These are phyloP conservation scores for Cercophora newfieldiana DNA, from an alignment of 495 filamentous ascomycete genomes.

Conservation along the genomic window DNA sequence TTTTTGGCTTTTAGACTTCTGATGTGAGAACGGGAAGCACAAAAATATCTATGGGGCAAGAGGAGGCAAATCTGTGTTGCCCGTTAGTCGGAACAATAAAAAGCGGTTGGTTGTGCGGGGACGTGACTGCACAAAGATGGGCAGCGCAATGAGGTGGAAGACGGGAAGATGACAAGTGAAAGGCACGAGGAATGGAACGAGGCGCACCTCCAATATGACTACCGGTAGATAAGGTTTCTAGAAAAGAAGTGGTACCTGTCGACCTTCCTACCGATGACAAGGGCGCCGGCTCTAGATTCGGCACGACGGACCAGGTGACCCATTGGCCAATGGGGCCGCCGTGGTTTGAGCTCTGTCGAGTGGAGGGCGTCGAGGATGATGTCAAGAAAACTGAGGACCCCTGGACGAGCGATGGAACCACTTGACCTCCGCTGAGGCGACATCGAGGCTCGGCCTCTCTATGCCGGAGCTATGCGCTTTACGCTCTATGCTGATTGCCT, in stretches of 20 bases:
- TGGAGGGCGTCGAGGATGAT: conserved; percentile 18
- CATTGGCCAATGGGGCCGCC: conserved; percentile 33
- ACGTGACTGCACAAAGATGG: neutral
- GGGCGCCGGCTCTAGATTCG: neutral
- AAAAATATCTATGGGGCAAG: neutral
- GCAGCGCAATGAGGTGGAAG: neutral
- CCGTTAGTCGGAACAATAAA: neutral
- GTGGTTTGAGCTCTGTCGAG: conserved; percentile 15
- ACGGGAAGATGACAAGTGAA: conserved; percentile 10
- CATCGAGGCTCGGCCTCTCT: conserved; percentile 5
- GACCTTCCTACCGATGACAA: neutral
- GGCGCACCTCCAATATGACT: neutral
- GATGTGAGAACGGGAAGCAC: conserved; percentile 6
- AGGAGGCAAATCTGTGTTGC: neutral
- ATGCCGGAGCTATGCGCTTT: conserved; percentile 12
- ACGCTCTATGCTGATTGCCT: neutral
- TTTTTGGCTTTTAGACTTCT: conserved; percentile 14
- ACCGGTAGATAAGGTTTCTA: conserved; percentile 9
- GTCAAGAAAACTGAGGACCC: conserved; percentile 7
- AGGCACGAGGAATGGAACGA: neutral
- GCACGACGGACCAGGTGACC: conserved; percentile 27
- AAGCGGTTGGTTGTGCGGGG: neutral
- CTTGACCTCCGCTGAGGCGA: conserved; percentile 3
- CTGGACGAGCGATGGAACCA: conserved; percentile 3
- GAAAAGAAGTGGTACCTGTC: neutral